These are phyloP conservation scores for Coniochaeta pulveracea DNA, from an alignment of 2,329 filamentous ascomycete species.

Conservation along the genomic window DNA sequence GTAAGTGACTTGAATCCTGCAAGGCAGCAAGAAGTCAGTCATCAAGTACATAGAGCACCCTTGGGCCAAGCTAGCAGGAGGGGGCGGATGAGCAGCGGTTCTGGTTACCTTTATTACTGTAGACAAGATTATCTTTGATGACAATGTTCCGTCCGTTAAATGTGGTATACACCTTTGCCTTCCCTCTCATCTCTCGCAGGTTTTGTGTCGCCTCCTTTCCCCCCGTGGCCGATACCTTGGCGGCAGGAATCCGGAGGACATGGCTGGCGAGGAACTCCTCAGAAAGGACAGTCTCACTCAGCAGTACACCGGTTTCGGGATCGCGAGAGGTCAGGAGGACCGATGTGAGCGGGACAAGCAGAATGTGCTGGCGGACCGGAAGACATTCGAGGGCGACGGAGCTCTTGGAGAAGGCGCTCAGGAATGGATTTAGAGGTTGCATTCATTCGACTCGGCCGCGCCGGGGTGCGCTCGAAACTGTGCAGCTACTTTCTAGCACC, in stretches of 20 bases:
- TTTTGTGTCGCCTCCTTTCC: conserved; percentile 49
- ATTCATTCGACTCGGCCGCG: conserved; percentile 41
- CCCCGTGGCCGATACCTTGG: conserved; percentile 33
- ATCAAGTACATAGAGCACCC: too few relatives aligned
- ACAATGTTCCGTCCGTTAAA: conserved; percentile 88
- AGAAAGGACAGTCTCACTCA: conserved; percentile 71
- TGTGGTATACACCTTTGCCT: conserved; percentile 89
- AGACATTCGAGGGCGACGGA: conserved; percentile 83
- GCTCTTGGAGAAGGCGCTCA: conserved; percentile 98
- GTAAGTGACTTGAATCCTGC: conserved; percentile 83
- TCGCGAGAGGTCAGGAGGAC: conserved; percentile 81
- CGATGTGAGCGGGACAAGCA: conserved; percentile 89
- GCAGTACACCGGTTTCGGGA: conserved; percentile 65
- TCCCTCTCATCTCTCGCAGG: conserved; percentile 76
- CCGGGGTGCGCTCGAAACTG: too few relatives aligned
- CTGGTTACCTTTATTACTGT: conserved; percentile 97
- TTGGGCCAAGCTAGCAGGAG: conserved; percentile 1
- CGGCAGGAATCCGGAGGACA: conserved; percentile 71
- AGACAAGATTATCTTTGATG: conserved; percentile 84
- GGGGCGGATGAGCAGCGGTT: background rate
- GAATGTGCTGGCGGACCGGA: conserved; percentile 81
- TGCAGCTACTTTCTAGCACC: too few relatives aligned
- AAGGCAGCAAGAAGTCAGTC: conserved; percentile 5
- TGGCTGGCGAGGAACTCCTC: conserved; percentile 97
- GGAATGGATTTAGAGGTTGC: conserved; percentile 98